phyloP scores from a whole-genome alignment of 306 rosid genomes.

The Begonia peltatifolia region DNA sequence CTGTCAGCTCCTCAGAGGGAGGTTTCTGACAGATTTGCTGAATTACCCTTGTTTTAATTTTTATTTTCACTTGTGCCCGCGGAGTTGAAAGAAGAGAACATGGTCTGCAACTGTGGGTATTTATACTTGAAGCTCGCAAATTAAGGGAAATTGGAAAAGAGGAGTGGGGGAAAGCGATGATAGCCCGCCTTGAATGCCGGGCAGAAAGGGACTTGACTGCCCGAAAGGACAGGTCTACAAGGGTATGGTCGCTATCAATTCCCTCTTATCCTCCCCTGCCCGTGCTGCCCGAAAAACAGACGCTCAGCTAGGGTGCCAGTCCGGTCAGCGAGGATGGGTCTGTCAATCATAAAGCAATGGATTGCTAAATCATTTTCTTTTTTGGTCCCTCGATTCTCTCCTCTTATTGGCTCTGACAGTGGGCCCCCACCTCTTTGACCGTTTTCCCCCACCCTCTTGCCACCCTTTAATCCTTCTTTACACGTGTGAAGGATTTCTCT shows the following conservation, averaged over 20 bases:
- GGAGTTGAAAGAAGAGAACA: no score
- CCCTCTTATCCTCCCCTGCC: slow-evolving; percentile 21
- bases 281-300: slow-evolving; percentile 11
- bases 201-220: slow-evolving; percentile 41
- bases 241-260: slow-evolving; percentile 29
- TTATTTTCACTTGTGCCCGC: neutral
- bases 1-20: slow-evolving; percentile 8
- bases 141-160: neutral
- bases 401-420: slow-evolving; percentile 15
- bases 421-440: slow-evolving; percentile 14
- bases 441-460: slow-evolving; percentile 15
- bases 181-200: slow-evolving; percentile 58
- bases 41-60: slow-evolving; percentile 1
- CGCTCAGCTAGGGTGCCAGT: slow-evolving; percentile 12
- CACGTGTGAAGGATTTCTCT: slow-evolving; percentile 20
- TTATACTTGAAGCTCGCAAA: no score
- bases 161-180: neutral
- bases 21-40: slow-evolving; percentile 14
- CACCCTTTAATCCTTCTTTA: slow-evolving; percentile 19
- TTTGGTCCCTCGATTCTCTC: neutral
- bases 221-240: slow-evolving; percentile 13
- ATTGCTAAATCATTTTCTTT: slow-evolving; percentile 47
- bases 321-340: slow-evolving; percentile 22
- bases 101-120: no score
- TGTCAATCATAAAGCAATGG: slow-evolving; percentile 64